Conservation (phyloP, 2,329 filamentous ascomycete genomes). For the Monilinia vaccinii-corymbosi region DNA sequence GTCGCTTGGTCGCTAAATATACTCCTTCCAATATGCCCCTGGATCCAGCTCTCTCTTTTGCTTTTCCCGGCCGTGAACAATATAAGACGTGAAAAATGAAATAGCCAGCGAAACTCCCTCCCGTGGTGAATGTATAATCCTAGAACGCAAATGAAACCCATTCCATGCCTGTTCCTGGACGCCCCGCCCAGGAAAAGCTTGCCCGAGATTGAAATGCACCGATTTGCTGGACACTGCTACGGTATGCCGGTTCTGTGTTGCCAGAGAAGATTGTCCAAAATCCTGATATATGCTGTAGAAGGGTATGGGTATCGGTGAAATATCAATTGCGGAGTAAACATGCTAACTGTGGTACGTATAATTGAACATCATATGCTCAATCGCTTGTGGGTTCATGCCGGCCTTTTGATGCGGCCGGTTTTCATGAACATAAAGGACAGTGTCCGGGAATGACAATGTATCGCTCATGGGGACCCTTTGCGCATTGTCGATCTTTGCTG, state of each 20-base stretch:
- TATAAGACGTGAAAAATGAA: background rate
- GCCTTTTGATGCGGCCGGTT: background rate
- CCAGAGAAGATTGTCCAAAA: background rate
- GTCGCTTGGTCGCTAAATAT: background rate
- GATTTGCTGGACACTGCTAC: background rate
- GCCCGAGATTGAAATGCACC: background rate
- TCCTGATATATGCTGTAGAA: background rate
- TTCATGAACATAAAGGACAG: constrained; percentile 42
- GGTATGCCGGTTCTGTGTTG: background rate
- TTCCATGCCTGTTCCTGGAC: background rate
- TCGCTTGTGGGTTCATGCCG: background rate
- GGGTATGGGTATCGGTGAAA: background rate
- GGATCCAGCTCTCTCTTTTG: background rate
- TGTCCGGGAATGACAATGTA: constrained; percentile 62
- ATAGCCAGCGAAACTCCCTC: background rate
- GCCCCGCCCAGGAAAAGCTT: background rate
- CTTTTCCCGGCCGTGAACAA: background rate
- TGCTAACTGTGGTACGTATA: background rate
- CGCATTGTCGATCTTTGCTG: constrained; percentile 48
- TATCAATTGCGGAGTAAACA: background rate
- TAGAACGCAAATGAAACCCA: background rate
- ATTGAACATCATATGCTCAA: background rate
- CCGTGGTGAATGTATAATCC: background rate
- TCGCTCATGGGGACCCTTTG: constrained; percentile 60
- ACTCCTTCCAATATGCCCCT: background rate